Evolutionary conservation across 805 yeast genomes (phyloP).

Genomic region (Yarrowia porcina): DNA sequence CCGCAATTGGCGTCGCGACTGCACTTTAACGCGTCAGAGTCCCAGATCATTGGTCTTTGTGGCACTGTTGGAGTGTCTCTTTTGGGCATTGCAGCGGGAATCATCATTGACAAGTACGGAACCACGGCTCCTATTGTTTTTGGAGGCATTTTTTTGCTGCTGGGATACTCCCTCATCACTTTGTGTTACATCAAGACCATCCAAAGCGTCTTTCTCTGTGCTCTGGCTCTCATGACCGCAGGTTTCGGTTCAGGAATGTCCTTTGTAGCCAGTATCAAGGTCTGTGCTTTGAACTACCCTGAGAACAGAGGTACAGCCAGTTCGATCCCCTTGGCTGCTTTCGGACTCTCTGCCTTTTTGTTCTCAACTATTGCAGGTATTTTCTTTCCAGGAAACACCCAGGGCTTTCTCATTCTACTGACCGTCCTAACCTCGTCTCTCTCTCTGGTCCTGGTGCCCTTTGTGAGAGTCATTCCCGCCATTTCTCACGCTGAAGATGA

Average conservation of each 20-base stretch:
- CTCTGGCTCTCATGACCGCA: conserved; percentile 43
- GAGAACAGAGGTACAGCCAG: conserved; percentile 32
- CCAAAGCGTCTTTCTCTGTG: conserved; percentile 42
- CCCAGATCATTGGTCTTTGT: conserved; percentile 57
- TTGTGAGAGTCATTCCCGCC: conserved; percentile 10
- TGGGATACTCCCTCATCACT: conserved; percentile 59
- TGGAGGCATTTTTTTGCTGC: conserved; percentile 50
- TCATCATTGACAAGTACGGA: conserved; percentile 31
- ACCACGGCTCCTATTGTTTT: conserved; percentile 43
- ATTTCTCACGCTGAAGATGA: neutral
- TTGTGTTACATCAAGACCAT: conserved; percentile 40
- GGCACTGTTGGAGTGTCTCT: conserved; percentile 64
- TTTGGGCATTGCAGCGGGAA: conserved; percentile 33
- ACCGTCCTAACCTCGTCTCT: conserved; percentile 50
- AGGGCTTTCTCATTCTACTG: conserved; percentile 47
- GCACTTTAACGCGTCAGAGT: conserved; percentile 56
- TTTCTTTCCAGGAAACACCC: conserved; percentile 58
- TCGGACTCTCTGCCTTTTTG: conserved; percentile 48
- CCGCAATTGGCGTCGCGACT: conserved; percentile 63
- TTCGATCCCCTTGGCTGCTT: conserved; percentile 15
- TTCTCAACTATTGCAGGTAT: conserved; percentile 55
- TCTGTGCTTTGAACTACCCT: conserved; percentile 70
- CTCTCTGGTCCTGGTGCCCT: conserved; percentile 56
- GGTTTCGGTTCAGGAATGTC: conserved; percentile 70
- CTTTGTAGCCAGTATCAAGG: conserved; percentile 62